Evolutionary conservation across 805 yeast genomes (phyloP), one percentile per base, ranked within the genome.

Genomic region (Suhomyces prunicola): DNA sequence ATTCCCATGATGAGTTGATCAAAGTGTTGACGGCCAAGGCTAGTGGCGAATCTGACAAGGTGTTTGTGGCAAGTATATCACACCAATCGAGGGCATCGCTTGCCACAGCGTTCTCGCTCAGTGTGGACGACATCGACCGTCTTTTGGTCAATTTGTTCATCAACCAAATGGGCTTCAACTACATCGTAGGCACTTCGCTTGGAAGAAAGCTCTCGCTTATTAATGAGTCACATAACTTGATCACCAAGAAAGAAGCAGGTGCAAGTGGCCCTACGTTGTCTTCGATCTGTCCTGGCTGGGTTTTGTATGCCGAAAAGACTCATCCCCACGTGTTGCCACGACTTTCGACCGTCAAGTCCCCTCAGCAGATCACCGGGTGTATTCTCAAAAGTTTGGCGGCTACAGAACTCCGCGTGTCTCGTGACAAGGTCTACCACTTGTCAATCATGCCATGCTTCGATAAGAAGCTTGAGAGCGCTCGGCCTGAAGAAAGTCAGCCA

Each of bases 401-500:
- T 1, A 48, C 57, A n/a, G 72, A 72, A 15, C 56, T 64, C 7
- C 46, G 48, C 4, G 59, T 71, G 68, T 19, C 65, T 15, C 63
- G 73, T 10, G 64, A 72, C 0, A 61, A 79, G 2, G 71, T 91
- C 0, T 94, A 90, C 64, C 97, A 93, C 67, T 70, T 94, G 51
- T 81, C 94, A 6, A 76, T 94, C 19, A 93, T 93, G 98, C 98
- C 99, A 1, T 93, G 98, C 62, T 94, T 94, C 67, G 99, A 94
- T 68, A 94, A 94, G 71, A 94, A 94, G 68, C 78, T 92, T 42
- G 99, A 94, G 72, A 94, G 97, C 26, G 91, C 96, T 3, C 78
- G 98, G 56, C 86, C 88, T 0, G 97, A 90, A 58, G 72, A 77
- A 50, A 76, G 70, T 17, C 68, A 59, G 5, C 44, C 51, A 4